These are phyloP conservation scores for Kondoa subrosea DNA, from an alignment of 768 basidiomycete genomes.

Conservation along the genomic window DNA sequence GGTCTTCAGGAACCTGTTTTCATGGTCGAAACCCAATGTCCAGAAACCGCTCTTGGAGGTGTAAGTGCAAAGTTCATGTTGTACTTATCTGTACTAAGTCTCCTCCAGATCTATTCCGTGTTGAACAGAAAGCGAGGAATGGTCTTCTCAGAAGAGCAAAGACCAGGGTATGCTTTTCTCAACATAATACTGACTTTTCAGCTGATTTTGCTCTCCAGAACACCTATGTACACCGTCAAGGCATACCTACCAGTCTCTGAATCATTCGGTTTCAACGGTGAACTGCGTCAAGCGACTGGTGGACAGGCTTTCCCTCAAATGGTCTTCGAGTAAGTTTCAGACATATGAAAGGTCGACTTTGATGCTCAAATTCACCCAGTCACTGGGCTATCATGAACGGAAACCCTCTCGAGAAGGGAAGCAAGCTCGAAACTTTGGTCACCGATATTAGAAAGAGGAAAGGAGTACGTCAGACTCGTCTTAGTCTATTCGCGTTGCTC, in stretches of 20 bases:
- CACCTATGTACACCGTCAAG: constrained; percentile 97
- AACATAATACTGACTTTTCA: too few relatives aligned
- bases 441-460: constrained; percentile 71
- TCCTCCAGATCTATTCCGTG: constrained; percentile 27
- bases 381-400: constrained; percentile 30
- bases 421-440: constrained; percentile 63
- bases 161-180: too few relatives aligned
- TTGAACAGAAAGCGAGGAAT: constrained; percentile 91
- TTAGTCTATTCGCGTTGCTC: neutral
- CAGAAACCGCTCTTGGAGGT: constrained; percentile 91
- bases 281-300: constrained; percentile 73
- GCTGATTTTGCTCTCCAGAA: too few relatives aligned
- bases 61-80: constrained; percentile 49
- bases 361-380: neutral
- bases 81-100: constrained; percentile 36
- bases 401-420: constrained; percentile 68
- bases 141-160: constrained; percentile 94
- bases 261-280: constrained; percentile 88
- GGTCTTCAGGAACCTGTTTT: constrained; percentile 92
- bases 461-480: constrained; percentile 39
- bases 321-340: constrained; percentile 85
- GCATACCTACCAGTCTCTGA: constrained; percentile 70
- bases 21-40: constrained; percentile 83
- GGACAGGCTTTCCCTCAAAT: constrained; percentile 97
- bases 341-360: constrained; percentile 21